A percentile compares a stretch with the other conserved stretches of the same genome.
These are phyloP conservation scores for Dillenia suffruticosa DNA, from an alignment of 164 flowering plant species.

Conservation along the genomic window DNA sequence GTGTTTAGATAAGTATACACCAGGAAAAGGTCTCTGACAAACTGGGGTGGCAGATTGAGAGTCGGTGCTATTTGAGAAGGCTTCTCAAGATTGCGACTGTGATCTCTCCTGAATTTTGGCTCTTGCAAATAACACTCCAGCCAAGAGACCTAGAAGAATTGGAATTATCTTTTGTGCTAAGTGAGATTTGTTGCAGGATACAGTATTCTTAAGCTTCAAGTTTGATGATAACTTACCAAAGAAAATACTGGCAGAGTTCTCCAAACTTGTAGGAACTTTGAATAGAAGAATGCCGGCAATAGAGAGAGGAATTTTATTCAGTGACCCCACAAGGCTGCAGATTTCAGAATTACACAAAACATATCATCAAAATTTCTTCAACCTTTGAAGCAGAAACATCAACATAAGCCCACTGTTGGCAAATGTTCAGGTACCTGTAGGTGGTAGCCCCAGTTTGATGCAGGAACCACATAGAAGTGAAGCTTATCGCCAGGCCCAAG, in stretches of 20 bases:
- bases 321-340: constrained; percentile 92
- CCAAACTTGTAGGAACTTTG: constrained; percentile 91
- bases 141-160: constrained; percentile 62
- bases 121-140: constrained; percentile 86
- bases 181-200: not conserved
- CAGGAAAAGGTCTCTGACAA: too few species aligned
- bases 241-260: constrained; percentile 83
- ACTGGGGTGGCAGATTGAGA: too few species aligned
- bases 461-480: constrained; percentile 99
- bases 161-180: not conserved
- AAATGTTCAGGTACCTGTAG: constrained; percentile 55
- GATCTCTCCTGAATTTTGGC: constrained; percentile 71
- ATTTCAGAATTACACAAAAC: constrained; percentile 11
- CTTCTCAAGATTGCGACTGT: constrained; percentile 21
- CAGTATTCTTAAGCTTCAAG: not conserved
- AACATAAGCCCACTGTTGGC: too few species aligned
- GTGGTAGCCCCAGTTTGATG: constrained; percentile 99
- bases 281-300: constrained; percentile 84
- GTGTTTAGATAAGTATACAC: too few species aligned
- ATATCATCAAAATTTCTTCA: not conserved
- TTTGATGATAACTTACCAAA: constrained; percentile 52
- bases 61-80: not conserved
- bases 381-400: not conserved
- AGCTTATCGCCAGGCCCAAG: constrained; percentile 94
- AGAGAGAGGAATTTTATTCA: constrained; percentile 94